Evolutionary conservation across 257 asterid genomes (phyloP), one percentile per base, ranked within the genome.

Genomic region (Plantago ovata): DNA sequence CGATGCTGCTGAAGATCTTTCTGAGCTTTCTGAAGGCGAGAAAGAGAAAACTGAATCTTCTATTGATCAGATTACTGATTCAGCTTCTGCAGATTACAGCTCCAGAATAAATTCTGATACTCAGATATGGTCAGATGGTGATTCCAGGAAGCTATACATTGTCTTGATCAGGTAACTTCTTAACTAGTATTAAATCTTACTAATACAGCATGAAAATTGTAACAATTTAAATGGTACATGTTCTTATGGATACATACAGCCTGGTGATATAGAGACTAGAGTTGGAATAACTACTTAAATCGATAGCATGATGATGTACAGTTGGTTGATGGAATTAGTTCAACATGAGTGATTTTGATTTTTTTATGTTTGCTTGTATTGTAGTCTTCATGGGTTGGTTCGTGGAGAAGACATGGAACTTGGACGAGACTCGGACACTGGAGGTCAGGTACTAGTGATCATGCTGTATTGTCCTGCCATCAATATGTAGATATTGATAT

Each of bases 351-450:
- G 7, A 28, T 28, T 28, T 28, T 28, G 7, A 28, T 53, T 52
- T 53, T 52, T 49, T 44, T 56, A 60, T 65, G 51, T 69, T 68
- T 64, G 47, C 24, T 13, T 71, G 45, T 41, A 13, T 14, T 41
- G 80, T 58, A 85, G 95, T 78, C 76, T 78, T 57, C 95, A 85
- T 6, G 91, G 92, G 46, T 75, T 82, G 86, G 78, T 83, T 63
- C 83, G 92, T 11, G 92, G 92, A 62, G 86, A 83, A 72, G 74
- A 82, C 79, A 76, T 85, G 95, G 88, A 85, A 72, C 92, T 80
- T 38, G 88, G 92, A 63, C 77, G 88, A 41, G 92, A 85, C 69
- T 78, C 88, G 43, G 95, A 82, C 71, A 80, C 95, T 6, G 92
- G 92, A 65, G 92, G 95, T 44, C 88, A 82, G 86, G 36, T 28